Evolutionary conservation across 2,329 filamentous ascomycete species (phyloP), one percentile per base, ranked within the genome.

Genomic region (Aureobasidium uvarum): DNA sequence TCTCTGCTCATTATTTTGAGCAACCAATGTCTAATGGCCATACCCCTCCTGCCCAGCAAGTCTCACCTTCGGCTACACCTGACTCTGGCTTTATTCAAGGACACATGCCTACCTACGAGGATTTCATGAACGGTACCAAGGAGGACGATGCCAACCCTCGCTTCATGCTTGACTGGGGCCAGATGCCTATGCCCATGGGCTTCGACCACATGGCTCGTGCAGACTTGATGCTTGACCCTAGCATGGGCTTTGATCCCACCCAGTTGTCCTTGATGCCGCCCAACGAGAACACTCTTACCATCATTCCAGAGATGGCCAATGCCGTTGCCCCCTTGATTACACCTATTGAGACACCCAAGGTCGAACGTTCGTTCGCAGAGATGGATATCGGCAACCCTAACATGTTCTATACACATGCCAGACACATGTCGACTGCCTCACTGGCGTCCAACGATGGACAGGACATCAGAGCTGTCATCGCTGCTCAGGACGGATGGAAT

Each of bases 401-500:
- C 71, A 78, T 78, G 50, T 51, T 50, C 66, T 77, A 78, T 31
- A 71, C 74, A 5, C 75, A 76, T 13, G 73, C 73, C 55, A 71
- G 79, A 38, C 78, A 81, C 18, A 72, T 72, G 39, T 81, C 79
- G 0, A 77, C 78, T 28, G 73, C 59, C 4, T 68, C 68, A 14
- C 60, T 64, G n/a, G 28, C 45, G n/a, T 65, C 66, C 20, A 63
- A 64, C 62, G 58, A 66, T 62, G 54, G 39, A 23, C 74, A 75
- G 11, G 81, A 83, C 66, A 76, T 81, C 48, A 78, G 78, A 50
- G 79, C 80, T 6, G 80, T 83, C 54, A 74, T 82, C 48, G 77
- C 79, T 23, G 81, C 81, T 33, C 81, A 82, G 65, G 81, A 84
- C 66, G 78, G 78, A 8, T 84, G 82, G 82, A 80, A 79, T 5